Evolutionary conservation across 306 rosid genomes (phyloP).

Genomic region (Glycyrrhiza uralensis): DNA sequence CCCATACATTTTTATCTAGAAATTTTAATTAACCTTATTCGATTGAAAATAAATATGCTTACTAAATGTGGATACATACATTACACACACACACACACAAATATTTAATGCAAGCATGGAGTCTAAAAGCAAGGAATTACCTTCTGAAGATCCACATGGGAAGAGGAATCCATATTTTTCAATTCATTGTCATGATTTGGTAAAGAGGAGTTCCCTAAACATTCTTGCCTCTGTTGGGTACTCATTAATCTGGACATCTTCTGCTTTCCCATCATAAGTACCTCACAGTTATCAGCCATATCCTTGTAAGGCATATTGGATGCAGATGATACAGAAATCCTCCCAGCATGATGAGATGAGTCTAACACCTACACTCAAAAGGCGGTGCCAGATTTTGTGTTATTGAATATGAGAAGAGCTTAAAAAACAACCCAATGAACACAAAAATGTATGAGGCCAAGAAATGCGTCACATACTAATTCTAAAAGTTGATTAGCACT

Average conservation of each 20-base stretch:
- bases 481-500: constrained; percentile 84
- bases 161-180: constrained; percentile 22
- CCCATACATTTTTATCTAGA: not conserved
- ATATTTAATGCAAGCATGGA: constrained; percentile 1
- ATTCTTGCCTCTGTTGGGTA: constrained; percentile 43
- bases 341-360: constrained; percentile 59
- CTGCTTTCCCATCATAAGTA: constrained; percentile 67
- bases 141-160: constrained; percentile 25
- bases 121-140: constrained; percentile 37
- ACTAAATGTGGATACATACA: not conserved
- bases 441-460: constrained; percentile 19
- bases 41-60: not conserved
- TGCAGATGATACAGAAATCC: constrained; percentile 50
- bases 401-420: constrained; percentile 11
- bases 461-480: constrained; percentile 61
- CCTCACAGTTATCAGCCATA: constrained; percentile 82
- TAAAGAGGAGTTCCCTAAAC: constrained; percentile 21
- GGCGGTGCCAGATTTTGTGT: not conserved
- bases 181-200: constrained; percentile 34
- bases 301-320: constrained; percentile 68
- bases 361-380: constrained; percentile 59
- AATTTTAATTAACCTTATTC: not conserved
- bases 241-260: constrained; percentile 73
- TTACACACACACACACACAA: no score
- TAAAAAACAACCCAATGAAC: constrained; percentile 16